phyloP scores from a whole-genome alignment of 768 basidiomycete genomes.

The Tricholoma sp. region DNA sequence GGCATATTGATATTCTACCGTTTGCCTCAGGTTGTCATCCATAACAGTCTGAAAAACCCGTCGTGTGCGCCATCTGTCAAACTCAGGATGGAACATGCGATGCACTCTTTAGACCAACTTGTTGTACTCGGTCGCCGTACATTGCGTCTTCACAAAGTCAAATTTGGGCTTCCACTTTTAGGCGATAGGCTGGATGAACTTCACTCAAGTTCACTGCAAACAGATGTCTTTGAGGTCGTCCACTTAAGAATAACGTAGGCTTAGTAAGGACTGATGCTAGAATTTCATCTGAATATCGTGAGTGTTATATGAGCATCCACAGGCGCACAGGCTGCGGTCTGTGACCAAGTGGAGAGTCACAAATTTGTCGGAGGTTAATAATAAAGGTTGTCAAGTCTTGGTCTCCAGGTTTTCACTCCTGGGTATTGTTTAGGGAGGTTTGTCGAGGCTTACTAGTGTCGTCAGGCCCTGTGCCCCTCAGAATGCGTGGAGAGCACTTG shows the following conservation, averaged over 20 bases:
- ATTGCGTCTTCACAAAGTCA: conserved; percentile 27
- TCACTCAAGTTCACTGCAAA: background rate
- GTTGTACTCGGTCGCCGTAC: conserved; percentile 40
- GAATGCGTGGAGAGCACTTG: no score
- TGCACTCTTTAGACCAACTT: conserved; percentile 48
- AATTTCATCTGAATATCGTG: no score
- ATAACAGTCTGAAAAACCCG: conserved; percentile 38
- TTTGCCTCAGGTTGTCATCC: conserved; percentile 36
- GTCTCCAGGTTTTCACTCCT: no score
- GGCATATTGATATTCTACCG: no score
- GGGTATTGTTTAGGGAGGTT: no score
- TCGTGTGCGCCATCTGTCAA: conserved; percentile 51
- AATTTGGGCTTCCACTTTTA: conserved; percentile 59
- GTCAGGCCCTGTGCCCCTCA: no score
- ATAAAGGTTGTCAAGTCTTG: no score
- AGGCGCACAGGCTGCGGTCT: no score
- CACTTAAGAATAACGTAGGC: background rate
- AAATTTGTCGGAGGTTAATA: no score
- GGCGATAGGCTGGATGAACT: conserved; percentile 16
- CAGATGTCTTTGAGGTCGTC: background rate
- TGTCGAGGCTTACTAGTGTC: no score
- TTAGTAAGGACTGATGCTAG: background rate
- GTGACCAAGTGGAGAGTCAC: no score
- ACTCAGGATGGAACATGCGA: conserved; percentile 54
- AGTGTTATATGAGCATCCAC: no score